These are phyloP conservation scores for Aspergillus incahuasiensis DNA, from an alignment of 495 filamentous ascomycete genomes.

Conservation along the genomic window DNA sequence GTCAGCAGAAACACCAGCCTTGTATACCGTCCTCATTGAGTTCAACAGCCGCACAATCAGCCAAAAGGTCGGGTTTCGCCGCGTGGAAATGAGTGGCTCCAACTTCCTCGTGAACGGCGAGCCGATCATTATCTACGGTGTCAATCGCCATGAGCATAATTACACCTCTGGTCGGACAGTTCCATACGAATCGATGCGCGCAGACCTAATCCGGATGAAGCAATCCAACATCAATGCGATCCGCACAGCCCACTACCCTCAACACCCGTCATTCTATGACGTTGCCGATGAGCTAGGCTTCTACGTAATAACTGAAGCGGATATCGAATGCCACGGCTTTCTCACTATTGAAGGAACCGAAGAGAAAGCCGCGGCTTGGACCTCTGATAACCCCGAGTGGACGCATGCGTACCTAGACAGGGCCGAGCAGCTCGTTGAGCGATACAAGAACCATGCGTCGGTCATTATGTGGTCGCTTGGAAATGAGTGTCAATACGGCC, in stretches of 20 bases:
- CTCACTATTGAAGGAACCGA: background rate
- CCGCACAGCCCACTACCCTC: background rate
- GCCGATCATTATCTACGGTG: constrained; percentile 5
- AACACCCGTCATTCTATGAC: constrained; percentile 3
- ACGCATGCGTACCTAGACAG: constrained; percentile 11
- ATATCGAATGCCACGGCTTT: constrained; percentile 7
- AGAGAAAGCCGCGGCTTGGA: constrained; percentile 3
- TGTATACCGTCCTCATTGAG: background rate
- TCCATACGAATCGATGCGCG: constrained; percentile 1
- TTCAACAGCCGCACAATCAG: background rate
- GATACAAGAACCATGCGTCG: constrained; percentile 12
- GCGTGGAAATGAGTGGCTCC: background rate
- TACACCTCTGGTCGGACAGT: background rate
- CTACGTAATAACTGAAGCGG: constrained; percentile 1
- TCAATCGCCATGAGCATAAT: constrained; percentile 6
- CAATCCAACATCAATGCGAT: constrained; percentile 1
- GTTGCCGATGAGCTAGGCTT: constrained; percentile 2
- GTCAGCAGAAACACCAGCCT: constrained; percentile 1
- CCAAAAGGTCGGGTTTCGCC: constrained; percentile 1
- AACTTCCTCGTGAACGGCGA: constrained; percentile 4
- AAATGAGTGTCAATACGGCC: constrained; percentile 11
- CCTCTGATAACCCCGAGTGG: constrained; percentile 13
- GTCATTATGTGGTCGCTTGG: constrained; percentile 12
- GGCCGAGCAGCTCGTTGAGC: constrained; percentile 4
- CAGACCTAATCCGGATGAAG: constrained; percentile 4